phyloP scores from a whole-genome alignment of 2,329 filamentous ascomycete species.

The Exophiala aquamarina region DNA sequence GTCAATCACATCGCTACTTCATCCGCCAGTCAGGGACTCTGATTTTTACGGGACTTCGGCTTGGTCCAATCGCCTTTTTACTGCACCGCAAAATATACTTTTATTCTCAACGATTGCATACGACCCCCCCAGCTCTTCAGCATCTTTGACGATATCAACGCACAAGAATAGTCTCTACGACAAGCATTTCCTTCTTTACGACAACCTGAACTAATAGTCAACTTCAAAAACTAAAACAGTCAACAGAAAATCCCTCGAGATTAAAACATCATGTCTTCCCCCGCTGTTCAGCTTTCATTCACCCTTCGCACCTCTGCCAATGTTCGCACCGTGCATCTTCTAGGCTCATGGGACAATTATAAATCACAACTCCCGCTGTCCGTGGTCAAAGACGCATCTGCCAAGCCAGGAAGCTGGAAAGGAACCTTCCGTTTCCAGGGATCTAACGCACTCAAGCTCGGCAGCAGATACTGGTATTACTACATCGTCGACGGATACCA shows the following conservation, averaged over 20 bases:
- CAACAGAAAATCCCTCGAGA: not conserved
- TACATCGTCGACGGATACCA: conserved; percentile 99
- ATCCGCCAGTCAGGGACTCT: not conserved
- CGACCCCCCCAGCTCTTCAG: conserved; percentile 18
- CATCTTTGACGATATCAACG: conserved; percentile 14
- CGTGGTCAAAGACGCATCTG: conserved; percentile 67
- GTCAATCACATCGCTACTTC: conserved; percentile 14
- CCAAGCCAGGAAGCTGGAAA: conserved; percentile 90
- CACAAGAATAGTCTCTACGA: conserved; percentile 23
- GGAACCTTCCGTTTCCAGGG: conserved; percentile 96
- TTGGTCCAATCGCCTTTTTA: conserved; percentile 9
- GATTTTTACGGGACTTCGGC: conserved; percentile 6
- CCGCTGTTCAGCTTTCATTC: conserved; percentile 91
- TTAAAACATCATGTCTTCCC: conserved; percentile 25
- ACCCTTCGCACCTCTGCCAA: conserved; percentile 92
- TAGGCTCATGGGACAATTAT: conserved; percentile 99
- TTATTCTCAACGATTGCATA: conserved; percentile 1
- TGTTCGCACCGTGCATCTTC: conserved; percentile 95
- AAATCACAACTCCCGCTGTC: conserved; percentile 88
- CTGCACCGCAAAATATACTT: conserved; percentile 11
- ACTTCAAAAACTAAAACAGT: conserved; percentile 2
- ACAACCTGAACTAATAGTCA: not conserved
- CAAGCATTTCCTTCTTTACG: conserved; percentile 16
- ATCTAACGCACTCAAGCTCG: conserved; percentile 72
- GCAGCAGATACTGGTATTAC: conserved; percentile 99